Conservation (phyloP, 208 protist genomes). For the Trypanosoma mega region DNA sequence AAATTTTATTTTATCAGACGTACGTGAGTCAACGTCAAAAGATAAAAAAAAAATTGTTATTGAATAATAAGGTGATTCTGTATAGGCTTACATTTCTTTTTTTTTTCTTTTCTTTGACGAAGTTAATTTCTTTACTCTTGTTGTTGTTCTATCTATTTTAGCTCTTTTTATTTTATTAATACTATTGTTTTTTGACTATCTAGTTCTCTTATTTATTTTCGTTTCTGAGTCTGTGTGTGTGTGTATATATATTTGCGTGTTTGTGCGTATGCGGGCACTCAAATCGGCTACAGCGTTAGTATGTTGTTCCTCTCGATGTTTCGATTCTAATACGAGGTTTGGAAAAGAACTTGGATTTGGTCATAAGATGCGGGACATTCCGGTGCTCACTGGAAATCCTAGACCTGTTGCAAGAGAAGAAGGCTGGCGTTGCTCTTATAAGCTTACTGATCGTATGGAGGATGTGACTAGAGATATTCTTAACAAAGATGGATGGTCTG, state of each 20-base stretch:
- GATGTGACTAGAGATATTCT: conserved; percentile 73
- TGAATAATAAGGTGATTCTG: no score
- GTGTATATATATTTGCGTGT: not conserved
- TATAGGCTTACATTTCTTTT: not conserved
- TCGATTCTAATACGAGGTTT: conserved; percentile 64
- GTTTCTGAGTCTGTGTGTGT: not conserved
- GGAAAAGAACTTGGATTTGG: conserved; percentile 84
- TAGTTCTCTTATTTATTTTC: no score
- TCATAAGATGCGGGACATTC: conserved; percentile 87
- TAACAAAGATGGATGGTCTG: conserved; percentile 53
- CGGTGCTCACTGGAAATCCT: conserved; percentile 84
- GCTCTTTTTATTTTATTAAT: not conserved
- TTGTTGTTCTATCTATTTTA: not conserved
- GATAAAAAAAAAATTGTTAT: no score
- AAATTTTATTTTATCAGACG: no score
- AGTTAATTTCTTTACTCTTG: conserved; percentile 2
- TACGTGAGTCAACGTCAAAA: not conserved
- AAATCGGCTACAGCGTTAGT: conserved; percentile 7
- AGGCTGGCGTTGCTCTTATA: conserved; percentile 79
- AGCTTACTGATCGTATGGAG: conserved; percentile 86
- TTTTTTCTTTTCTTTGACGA: not conserved
- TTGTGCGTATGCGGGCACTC: conserved; percentile 12
- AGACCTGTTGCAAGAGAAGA: conserved; percentile 74
- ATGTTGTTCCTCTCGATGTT: conserved; percentile 30
- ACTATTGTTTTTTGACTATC: no score